Base-by-base conservation (phyloP, 371 early-diverging fungal species). In the Entomophthora muscae region DNA sequence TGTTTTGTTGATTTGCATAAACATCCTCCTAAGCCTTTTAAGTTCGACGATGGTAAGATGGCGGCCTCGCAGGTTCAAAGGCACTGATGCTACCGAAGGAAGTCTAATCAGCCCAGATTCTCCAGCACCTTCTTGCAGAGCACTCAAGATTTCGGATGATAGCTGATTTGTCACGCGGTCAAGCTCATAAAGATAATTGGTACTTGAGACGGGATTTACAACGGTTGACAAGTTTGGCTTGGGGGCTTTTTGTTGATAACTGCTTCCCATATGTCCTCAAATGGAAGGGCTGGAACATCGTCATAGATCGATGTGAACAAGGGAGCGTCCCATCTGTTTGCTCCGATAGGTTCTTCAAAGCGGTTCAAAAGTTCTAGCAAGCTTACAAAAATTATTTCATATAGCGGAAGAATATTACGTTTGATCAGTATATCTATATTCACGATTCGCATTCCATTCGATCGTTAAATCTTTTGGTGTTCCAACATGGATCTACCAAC, bases 301-400 rank as follows among this genome's bases (percentile, higher is more conserved):
- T 86, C 81, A 61, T 85, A 85, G 29, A 90, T 74, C 3, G 93
- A 71, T 0, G 88, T 86, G 66, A 94, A 93, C 23, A 95, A 75
- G 13, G 98, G 98, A 3, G 89, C 78, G 71, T 98, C 98, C 98
- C 98, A 98, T 55, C 90, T 76, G 68, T 89, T 88, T 3, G 81
- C 75, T 13, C 83, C 80, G 57, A 86, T 84, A n/a, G 97, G 97
- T 67, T 97, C 97, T 75, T 98, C 98, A 64, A 89, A 96, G 53
- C 98, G 75, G 53, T 83, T 82, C 1, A 87, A 74, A 27, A 98
- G 76, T 65, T 93, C 88, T 27, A 90, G 89, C 68, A 94, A 84
- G 22, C 83, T 82, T 26, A 33, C 0, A 51, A 42, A 62, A 58
- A 53, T 57, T 64, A 30, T 30, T 52, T 5, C 22, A 51, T 1